Evolutionary conservation across 768 basidiomycete species (phyloP).

Genomic region (Pleurotus citrinopileatus): DNA sequence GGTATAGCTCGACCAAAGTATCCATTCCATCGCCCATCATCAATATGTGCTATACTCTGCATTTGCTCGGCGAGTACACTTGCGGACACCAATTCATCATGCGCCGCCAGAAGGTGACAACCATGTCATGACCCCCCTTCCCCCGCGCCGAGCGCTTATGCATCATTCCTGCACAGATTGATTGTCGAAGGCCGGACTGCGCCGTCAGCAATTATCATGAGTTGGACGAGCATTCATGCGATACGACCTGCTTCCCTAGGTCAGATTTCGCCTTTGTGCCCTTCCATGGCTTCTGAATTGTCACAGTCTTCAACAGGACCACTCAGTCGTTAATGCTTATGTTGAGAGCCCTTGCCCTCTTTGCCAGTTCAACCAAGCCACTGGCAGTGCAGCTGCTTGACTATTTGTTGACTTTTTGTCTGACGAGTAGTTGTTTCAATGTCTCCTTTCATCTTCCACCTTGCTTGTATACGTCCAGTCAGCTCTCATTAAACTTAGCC

Average conservation of each 20-base stretch:
- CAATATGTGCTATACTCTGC: conserved; percentile 34
- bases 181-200: conserved; percentile 41
- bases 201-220: conserved; percentile 36
- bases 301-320: not conserved
- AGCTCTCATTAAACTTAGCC: too few relatives aligned
- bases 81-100: conserved; percentile 29
- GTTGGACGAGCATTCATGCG: conserved; percentile 31
- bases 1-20: too few relatives aligned
- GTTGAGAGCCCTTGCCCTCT: not conserved
- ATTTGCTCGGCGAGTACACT: conserved; percentile 26
- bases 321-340: not conserved
- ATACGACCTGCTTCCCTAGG: conserved; percentile 32
- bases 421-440: too few relatives aligned
- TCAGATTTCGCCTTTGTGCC: conserved; percentile 17
- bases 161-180: conserved; percentile 35
- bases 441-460: too few relatives aligned
- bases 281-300: not conserved
- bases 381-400: too few relatives aligned
- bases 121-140: not conserved
- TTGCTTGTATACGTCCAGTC: too few relatives aligned
- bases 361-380: not conserved
- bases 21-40: too few relatives aligned
- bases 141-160: not conserved
- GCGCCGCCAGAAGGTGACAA: conserved; percentile 32
- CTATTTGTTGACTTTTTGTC: too few relatives aligned